Evolutionary conservation across 2,329 filamentous ascomycete species (phyloP), one percentile per base, ranked within the genome.

Genomic region (Cordyceps militaris): DNA sequence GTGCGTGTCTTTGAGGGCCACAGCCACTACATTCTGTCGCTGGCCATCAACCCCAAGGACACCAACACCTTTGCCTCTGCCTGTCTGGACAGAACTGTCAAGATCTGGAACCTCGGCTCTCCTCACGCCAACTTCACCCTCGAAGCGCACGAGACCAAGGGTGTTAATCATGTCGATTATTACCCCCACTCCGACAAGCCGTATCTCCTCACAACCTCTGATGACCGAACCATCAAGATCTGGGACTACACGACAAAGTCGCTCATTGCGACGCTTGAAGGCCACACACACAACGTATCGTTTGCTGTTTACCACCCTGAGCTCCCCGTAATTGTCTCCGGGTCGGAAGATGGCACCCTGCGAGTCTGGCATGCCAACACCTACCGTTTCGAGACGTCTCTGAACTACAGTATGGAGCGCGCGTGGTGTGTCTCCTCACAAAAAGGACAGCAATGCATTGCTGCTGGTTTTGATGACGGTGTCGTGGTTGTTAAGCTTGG

Each of bases 221-320:
- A 99, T 71, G 94, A 97, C 73, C 86, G 90, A 66, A 97, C 93
- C 1, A 91, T 97, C 66, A 97, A 97, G 79, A 85, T 99, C 57
- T 99, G 94, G 93, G 94, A 99, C 71, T 97, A 99, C 78, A 97
- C 93, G 13, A 97, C 92, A 50, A 99, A 99, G 76, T 94, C 91
- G 13, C 79, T 97, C 63, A 97, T 97, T 69, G 94, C 94, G 30
- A 97, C 93, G 3, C 81, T 99, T 49, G 94, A 99, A 73, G 94
- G 94, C 28, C 94, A 99, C 73, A 96, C 91, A 30, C 96, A 92
- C 73, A 99, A 99, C 68, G 94, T 99, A 49, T 97, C 92, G 3
- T 99, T 97, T 69, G 94, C 94, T 51, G 95, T 92, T 74, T 99
- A 97, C 71, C 94, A 99, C 73, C 94, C 94, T 2, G 93, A 97